Conservation (phyloP, 306 rosid species). For the Amphicarpaea edgeworthii region DNA sequence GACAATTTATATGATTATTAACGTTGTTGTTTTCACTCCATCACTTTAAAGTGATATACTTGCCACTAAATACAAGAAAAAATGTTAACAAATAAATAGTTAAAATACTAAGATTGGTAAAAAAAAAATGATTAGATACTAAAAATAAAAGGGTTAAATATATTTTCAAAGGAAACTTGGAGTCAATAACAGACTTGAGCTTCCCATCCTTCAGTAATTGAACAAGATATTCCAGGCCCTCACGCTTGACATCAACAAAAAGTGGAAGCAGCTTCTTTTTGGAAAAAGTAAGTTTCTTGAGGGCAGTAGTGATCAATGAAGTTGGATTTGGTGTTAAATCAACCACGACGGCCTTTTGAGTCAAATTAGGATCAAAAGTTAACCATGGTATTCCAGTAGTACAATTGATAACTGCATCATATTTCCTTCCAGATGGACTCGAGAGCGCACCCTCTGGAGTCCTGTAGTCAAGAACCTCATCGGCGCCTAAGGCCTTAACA, state of each 20-base stretch:
- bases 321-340: constrained; percentile 58
- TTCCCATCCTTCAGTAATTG: constrained; percentile 66
- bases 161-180: constrained; percentile 61
- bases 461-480: constrained; percentile 35
- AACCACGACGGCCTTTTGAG: constrained; percentile 57
- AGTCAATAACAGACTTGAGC: constrained; percentile 64
- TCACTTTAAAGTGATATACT: too few relatives aligned
- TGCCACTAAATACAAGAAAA: too few relatives aligned
- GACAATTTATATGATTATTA: too few relatives aligned
- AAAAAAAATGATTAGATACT: too few relatives aligned
- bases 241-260: constrained; percentile 45
- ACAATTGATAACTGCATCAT: constrained; percentile 69
- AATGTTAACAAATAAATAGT: too few relatives aligned
- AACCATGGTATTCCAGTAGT: constrained; percentile 71
- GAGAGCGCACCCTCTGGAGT: constrained; percentile 40
- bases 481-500: constrained; percentile 72
- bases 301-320: constrained; percentile 42
- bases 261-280: constrained; percentile 67
- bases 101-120: too few relatives aligned
- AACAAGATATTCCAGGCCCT: constrained; percentile 56
- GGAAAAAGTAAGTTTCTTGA: constrained; percentile 64
- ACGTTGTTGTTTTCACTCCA: too few relatives aligned
- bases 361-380: constrained; percentile 61
- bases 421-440: constrained; percentile 74
- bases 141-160: too few relatives aligned